A percentile compares a stretch with the other conserved stretches of the same genome.
phyloP scores from a whole-genome alignment of 73 alveolate genomes.

The Paramecium tetraurelia region DNA sequence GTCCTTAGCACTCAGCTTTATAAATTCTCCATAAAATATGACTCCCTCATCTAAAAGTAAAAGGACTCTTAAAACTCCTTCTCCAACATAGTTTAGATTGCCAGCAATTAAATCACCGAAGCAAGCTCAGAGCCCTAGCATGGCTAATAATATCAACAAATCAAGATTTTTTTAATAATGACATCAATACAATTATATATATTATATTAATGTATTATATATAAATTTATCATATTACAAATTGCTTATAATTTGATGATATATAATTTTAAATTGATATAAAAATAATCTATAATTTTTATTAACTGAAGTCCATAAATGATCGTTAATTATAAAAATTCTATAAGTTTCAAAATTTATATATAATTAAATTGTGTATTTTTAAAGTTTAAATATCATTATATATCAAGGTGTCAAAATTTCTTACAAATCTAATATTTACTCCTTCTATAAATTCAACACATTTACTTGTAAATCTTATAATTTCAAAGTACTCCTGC shows the following conservation, averaged over 20 bases:
- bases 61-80: slow-evolving; percentile 18
- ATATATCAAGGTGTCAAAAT: neutral
- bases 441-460: neutral
- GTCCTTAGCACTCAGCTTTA: neutral
- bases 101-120: neutral
- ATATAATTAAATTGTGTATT: neutral
- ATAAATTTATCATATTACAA: no score
- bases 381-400: neutral
- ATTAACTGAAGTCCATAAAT: no score
- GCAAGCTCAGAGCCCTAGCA: neutral
- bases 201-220: neutral
- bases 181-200: neutral
- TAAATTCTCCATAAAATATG: neutral
- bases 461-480: neutral
- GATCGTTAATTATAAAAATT: no score
- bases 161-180: neutral
- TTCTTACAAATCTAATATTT: neutral
- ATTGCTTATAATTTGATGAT: neutral
- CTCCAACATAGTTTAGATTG: neutral
- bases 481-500: no score
- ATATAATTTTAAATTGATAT: no score
- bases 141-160: neutral
- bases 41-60: neutral
- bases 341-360: neutral
- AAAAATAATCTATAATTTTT: no score